These are phyloP conservation scores for Trichosporon sp. DNA, from an alignment of 1,284 basidiomycete species.

Conservation along the genomic window DNA sequence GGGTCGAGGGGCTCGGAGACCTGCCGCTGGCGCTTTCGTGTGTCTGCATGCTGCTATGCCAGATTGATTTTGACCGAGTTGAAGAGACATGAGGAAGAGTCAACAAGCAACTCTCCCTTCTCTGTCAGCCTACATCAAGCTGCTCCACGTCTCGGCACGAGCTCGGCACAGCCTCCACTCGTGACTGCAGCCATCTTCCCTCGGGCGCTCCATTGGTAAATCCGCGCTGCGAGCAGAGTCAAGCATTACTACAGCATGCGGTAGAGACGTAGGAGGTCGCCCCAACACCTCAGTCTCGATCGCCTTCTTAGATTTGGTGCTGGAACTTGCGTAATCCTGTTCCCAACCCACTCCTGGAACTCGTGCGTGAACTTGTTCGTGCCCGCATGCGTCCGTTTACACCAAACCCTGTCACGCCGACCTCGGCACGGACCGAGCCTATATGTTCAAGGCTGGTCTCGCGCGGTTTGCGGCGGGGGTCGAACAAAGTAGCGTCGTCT, in stretches of 20 bases:
- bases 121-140: no score
- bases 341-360: neutral
- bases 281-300: no score
- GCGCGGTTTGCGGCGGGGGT: neutral
- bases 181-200: no score
- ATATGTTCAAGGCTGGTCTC: neutral
- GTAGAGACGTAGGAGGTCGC: no score
- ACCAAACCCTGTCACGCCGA: neutral
- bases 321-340: neutral
- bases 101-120: neutral
- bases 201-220: no score
- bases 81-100: neutral
- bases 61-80: neutral
- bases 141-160: no score
- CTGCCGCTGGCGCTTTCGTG: no score
- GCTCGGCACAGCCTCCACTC: no score
- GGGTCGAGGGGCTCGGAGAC: neutral
- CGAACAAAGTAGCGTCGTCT: neutral
- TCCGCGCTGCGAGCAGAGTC: no score
- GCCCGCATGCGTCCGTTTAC: no score
- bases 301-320: no score
- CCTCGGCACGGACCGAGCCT: neutral
- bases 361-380: neutral
- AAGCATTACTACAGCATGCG: no score
- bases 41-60: neutral